Evolutionary conservation across 2,329 filamentous ascomycete genomes (phyloP), one percentile per base, ranked within the genome.

Genomic region (Coniochaeta sp.): DNA sequence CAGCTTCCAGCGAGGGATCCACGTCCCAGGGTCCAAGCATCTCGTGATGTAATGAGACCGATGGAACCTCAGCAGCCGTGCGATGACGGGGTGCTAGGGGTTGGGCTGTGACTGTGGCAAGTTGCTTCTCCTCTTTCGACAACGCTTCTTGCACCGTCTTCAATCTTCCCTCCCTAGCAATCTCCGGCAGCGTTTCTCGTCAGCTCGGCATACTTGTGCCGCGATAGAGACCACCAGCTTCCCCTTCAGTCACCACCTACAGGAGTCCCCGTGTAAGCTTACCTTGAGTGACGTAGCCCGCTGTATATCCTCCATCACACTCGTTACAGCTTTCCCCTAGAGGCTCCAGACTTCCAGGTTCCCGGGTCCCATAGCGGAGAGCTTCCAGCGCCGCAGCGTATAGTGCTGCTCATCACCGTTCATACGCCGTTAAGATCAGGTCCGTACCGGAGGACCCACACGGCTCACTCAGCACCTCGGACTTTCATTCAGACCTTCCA

Each of bases 31-130:
- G 38, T 42, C 38, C 20, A 42, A 22, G 9, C 20, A 14, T 24
- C 38, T 26, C 30, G 45, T 48, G 45, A 48, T 48, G 45, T 48
- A 48, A 48, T 48, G 45, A 18, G 12, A 24, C 24, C 22, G 42
- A 31, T 47, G 27, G 12, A n/a, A 47, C 27, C 27, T 27, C 27
- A 31, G 20, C 24, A 12, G 4, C n/a, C 42, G 27, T 28, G 6
- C 33, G 18, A n/a, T n/a, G 14, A 7, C n/a, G 27, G 12, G 12
- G 27, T 8, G 14, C 7, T 6, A 20, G 14, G 13, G 16, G 18
- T 8, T 26, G 18, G 3, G 22, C 10, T n/a, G n/a, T n/a, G n/a
- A 47, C 13, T 13, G 27, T 30, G 22, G n/a, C 27, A 12, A 20
- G 24, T 47, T 28, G 18, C 4, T 10, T 9, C 42, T 47, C 22